phyloP scores from a whole-genome alignment of 2,329 filamentous ascomycete genomes.

The Purpureocillium lavendulum region DNA sequence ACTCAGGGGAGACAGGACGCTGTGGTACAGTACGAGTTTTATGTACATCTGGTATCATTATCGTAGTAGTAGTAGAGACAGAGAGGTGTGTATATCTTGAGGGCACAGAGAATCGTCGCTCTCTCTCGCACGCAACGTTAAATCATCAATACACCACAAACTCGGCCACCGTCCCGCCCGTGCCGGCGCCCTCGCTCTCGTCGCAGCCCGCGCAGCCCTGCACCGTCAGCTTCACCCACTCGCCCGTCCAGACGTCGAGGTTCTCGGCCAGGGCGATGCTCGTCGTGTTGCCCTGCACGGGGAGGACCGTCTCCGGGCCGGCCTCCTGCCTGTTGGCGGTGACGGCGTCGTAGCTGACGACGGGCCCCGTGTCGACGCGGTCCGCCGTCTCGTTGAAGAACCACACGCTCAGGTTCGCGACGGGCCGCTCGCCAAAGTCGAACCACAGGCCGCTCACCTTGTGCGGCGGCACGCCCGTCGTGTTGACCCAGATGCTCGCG shows the following conservation, averaged over 20 bases:
- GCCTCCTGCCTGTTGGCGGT: not conserved
- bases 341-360: not conserved
- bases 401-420: not conserved
- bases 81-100: no score
- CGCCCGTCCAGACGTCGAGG: not conserved
- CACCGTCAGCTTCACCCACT: not conserved
- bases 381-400: conserved; percentile 1
- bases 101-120: no score
- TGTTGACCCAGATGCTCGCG: not conserved
- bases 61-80: no score
- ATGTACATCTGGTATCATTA: no score
- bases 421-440: conserved; percentile 1
- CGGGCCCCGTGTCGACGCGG: not conserved
- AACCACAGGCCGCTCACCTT: not conserved
- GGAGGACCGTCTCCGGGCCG: not conserved
- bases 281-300: conserved; percentile 1
- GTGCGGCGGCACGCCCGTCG: not conserved
- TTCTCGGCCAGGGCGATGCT: not conserved
- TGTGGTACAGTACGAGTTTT: no score
- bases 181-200: not conserved
- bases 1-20: no score
- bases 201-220: conserved; percentile 1
- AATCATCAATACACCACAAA: not conserved
- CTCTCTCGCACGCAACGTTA: no score
- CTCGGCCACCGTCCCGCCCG: not conserved